Evolutionary conservation across 1,284 basidiomycete genomes (phyloP).

Genomic region (Entoloma clypeatum): DNA sequence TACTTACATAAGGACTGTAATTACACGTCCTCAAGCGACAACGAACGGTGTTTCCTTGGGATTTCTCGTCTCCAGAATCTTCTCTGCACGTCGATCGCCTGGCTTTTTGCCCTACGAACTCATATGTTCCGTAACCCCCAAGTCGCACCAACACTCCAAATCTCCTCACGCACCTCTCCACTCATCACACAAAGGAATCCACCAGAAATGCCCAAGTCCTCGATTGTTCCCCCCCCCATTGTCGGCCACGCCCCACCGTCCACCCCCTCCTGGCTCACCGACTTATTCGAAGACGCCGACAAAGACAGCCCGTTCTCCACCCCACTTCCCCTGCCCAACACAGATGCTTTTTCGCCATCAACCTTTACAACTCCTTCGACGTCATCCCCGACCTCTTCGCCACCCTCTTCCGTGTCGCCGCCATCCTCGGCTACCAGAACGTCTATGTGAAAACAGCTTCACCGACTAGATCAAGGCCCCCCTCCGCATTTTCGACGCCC

Average conservation of each 20-base stretch:
- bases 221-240: constrained; percentile 78
- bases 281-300: constrained; percentile 41
- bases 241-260: constrained; percentile 70
- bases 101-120: neutral
- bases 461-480: constrained; percentile 94
- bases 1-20: no score
- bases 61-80: constrained; percentile 54
- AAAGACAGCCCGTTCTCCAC: no score
- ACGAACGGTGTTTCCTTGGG: constrained; percentile 65
- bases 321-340: constrained; percentile 41
- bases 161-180: constrained; percentile 77
- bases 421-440: no score
- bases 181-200: constrained; percentile 89
- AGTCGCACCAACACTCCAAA: constrained; percentile 57
- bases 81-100: constrained; percentile 39
- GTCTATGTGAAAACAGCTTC: constrained; percentile 96
- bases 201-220: constrained; percentile 77
- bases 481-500: constrained; percentile 85
- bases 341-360: constrained; percentile 98
- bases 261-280: constrained; percentile 58
- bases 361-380: constrained; percentile 96
- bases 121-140: constrained; percentile 33
- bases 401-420: no score
- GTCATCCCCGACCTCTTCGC: constrained; percentile 92
- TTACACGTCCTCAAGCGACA: no score